Percentiles rank a stretch among this genome's conserved stretches.
Conservation (phyloP, 768 basidiomycete genomes). For the Gyrodon lividus region DNA sequence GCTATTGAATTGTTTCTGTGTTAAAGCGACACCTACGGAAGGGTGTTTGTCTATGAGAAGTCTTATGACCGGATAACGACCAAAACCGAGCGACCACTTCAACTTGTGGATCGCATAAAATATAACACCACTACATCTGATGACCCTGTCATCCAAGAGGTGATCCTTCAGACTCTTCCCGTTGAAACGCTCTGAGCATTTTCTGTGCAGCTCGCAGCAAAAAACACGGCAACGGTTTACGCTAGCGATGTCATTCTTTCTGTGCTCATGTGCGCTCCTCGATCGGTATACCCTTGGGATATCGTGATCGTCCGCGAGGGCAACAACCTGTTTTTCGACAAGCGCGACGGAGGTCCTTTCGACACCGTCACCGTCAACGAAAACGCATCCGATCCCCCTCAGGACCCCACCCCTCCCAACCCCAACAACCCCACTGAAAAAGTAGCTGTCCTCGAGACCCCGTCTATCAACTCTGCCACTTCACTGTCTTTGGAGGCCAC, state of each 20-base stretch:
- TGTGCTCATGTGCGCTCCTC: constrained; percentile 92
- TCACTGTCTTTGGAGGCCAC: constrained; percentile 96
- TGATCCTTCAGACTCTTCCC: constrained; percentile 27
- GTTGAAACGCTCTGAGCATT: constrained; percentile 4
- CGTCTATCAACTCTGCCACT: constrained; percentile 90
- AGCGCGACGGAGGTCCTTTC: constrained; percentile 95
- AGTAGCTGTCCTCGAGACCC: constrained; percentile 56
- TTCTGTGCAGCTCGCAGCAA: constrained; percentile 65
- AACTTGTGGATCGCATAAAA: constrained; percentile 90
- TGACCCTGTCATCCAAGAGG: constrained; percentile 94
- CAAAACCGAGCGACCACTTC: constrained; percentile 86
- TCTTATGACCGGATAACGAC: constrained; percentile 94
- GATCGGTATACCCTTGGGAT: constrained; percentile 98
- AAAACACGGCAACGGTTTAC: constrained; percentile 83
- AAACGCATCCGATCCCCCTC: constrained; percentile 93
- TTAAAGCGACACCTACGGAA: constrained; percentile 79
- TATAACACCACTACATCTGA: constrained; percentile 98
- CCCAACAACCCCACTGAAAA: constrained; percentile 77
- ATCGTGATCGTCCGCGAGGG: constrained; percentile 94
- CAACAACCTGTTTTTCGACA: constrained; percentile 93
- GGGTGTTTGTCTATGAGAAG: constrained; percentile 91
- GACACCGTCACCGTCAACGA: constrained; percentile 98
- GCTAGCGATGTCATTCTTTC: constrained; percentile 94
- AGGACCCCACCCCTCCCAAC: constrained; percentile 76
- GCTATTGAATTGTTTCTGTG: constrained; percentile 7